Evolutionary conservation across 805 yeast species (phyloP).

Genomic region (Candida sonorensis): DNA sequence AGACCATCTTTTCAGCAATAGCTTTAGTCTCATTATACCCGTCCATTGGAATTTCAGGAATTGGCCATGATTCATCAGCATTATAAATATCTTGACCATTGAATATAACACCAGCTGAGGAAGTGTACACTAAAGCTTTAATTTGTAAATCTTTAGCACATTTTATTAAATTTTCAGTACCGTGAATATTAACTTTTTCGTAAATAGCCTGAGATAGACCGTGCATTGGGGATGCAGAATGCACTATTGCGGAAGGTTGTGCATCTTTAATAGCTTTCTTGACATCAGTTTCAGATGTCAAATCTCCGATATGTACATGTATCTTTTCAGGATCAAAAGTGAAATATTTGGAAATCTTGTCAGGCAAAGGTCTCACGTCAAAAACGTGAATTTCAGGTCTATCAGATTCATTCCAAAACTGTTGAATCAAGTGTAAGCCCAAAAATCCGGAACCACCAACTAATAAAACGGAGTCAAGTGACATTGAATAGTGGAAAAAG

Average conservation of each 20-base stretch:
- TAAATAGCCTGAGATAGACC: slow-evolving; percentile 79
- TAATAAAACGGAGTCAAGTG: slow-evolving; percentile 56
- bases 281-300: slow-evolving; percentile 70
- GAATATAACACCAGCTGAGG: slow-evolving; percentile 96
- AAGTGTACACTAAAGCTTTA: slow-evolving; percentile 82
- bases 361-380: slow-evolving; percentile 87
- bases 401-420: slow-evolving; percentile 61
- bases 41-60: slow-evolving; percentile 89
- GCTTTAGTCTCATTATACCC: slow-evolving; percentile 96
- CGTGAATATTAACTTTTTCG: slow-evolving; percentile 84
- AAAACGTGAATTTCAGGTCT: slow-evolving; percentile 76
- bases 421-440: slow-evolving; percentile 86
- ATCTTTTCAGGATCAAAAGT: slow-evolving; percentile 60
- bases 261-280: slow-evolving; percentile 49
- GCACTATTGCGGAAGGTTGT: slow-evolving; percentile 73
- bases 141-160: slow-evolving; percentile 47
- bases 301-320: slow-evolving; percentile 69
- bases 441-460: slow-evolving; percentile 97
- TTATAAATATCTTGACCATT: slow-evolving; percentile 90
- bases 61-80: slow-evolving; percentile 93
- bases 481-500: slow-evolving; percentile 5
- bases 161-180: slow-evolving; percentile 69
- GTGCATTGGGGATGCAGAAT: slow-evolving; percentile 95
- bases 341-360: slow-evolving; percentile 59
- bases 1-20: slow-evolving; percentile 75